Base-by-base conservation (phyloP, 164 flowering plant species). In the Tetrastigma voinierianum region DNA sequence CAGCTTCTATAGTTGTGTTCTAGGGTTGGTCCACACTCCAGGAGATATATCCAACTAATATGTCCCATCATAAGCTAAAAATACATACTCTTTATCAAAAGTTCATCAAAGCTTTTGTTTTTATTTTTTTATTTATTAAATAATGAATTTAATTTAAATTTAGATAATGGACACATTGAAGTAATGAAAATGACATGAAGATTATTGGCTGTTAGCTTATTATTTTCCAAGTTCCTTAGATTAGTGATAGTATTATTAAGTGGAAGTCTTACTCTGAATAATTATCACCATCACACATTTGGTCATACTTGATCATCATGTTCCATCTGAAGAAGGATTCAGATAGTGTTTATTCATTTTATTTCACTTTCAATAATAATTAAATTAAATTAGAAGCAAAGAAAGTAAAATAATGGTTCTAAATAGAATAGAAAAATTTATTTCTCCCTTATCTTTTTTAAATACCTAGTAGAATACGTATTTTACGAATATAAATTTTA, bases 1-100 rank as follows among this genome's bases (percentile, higher is more conserved):
- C 49, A 61, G 70, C 65, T 74, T 74, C 81, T 67, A 17, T 65
- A 65, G 62, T 70, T 74, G 43, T 70, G 78, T 67, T 46, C 51
- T 51, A 3, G 10, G 57, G 55, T 67, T 61, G 76, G 72, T 40
- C 73, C 78, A n/a, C 72, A 65, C 54, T 48, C 67, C 65, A 57
- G 63, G 70, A n/a, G 64, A 70, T 72, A 56, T 52, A 68, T 67
- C 72, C 70, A 71, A 3, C 72, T 67, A 71, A 61, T 9, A 59
- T n/a, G 65, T 67, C 55, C 68, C 78, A 48, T 61, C 10, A 45
- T 51, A 46, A 9, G 52, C 61, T 66, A 55, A 32, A 32, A 32
- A 32, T 32, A 32, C 40, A 32, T 32, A 32, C n/a, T n/a, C n/a
- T 32, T 3, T 18, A 24, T 13, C 21, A 44, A 54, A 54, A 9